phyloP scores from a whole-genome alignment of 805 yeast species.

The Metschnikowia colocasiae region DNA sequence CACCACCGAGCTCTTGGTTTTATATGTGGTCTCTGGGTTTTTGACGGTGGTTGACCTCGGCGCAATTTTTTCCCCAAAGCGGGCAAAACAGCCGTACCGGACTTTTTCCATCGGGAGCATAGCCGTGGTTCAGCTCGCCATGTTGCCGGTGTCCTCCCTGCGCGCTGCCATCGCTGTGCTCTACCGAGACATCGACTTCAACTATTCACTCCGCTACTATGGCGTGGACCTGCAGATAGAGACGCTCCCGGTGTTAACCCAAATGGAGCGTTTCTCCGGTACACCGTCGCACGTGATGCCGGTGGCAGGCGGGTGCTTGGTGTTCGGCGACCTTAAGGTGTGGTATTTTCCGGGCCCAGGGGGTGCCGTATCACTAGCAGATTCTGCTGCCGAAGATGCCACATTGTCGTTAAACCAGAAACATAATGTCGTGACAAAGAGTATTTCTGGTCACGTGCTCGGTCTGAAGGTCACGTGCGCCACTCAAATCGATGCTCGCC shows the following conservation, averaged over 20 bases:
- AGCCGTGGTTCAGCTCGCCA: slow-evolving; percentile 12
- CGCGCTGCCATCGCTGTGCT: slow-evolving; percentile 24
- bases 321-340: slow-evolving; percentile 23
- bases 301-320: slow-evolving; percentile 26
- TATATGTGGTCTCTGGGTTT: slow-evolving; percentile 10
- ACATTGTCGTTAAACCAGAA: slow-evolving; percentile 6
- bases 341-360: slow-evolving; percentile 26
- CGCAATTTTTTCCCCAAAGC: background rate
- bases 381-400: slow-evolving; percentile 7
- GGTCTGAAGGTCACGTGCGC: slow-evolving; percentile 12
- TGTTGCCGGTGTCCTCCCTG: background rate
- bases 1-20: background rate
- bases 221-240: slow-evolving; percentile 10
- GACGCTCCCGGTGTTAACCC: slow-evolving; percentile 15
- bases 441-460: slow-evolving; percentile 1
- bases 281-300: slow-evolving; percentile 29
- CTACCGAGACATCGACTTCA: slow-evolving; percentile 33
- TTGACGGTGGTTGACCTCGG: slow-evolving; percentile 9
- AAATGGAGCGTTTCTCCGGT: slow-evolving; percentile 28
- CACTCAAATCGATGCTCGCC: slow-evolving; percentile 24
- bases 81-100: background rate
- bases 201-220: slow-evolving; percentile 31
- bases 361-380: background rate
- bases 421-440: slow-evolving; percentile 10
- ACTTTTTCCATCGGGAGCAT: slow-evolving; percentile 15